Base-by-base conservation (phyloP, 495 filamentous ascomycete species). In the Lasiosphaeria miniovina region DNA sequence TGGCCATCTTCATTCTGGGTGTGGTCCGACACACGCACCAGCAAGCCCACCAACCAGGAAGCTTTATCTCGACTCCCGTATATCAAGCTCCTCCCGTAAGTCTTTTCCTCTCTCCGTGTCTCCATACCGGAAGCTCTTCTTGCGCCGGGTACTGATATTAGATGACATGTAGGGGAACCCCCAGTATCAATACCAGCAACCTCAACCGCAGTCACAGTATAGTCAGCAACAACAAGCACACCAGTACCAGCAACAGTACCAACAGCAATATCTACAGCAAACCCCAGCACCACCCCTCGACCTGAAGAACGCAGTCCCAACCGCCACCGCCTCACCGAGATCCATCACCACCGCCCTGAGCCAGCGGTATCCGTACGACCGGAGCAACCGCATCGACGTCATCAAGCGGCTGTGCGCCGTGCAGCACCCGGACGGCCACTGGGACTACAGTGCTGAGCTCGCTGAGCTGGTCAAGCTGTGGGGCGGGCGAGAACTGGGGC, bases 381-480 rank as follows among this genome's bases (percentile, higher is more conserved):
- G 45, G 14, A 24, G 36, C 51, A 58, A 63, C 49, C 33, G 54
- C 60, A 60, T 62, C 49, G n/a, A 59, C 55, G 46, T 58, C 33
- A 55, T 63, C 41, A 61, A 58, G 49, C 43, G 53, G 46, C 52
- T 65, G 32, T 57, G 51, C 57, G n/a, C 55, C 54, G 59, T 65
- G 12, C 64, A 67, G 40, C 36, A 63, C 54, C 65, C 60, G 11
- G 53, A 57, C 48, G 67, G 67, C 5, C 43, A 62, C 54, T 69
- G 59, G 59, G 41, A 54, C 43, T 55, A 56, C 45, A 48, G 51
- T 6, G 17, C 43, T 38, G 67, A 62, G 36, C 62, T 67, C 5
- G 45, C 60, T 36, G 15, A 57, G 12, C 57, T 67, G 10, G 45
- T 69, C 3, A 51, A 55, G 12, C n/a, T 51, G 9, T 61, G 57